phyloP scores from a whole-genome alignment of 2,329 filamentous ascomycete species.

The Dactylellina leptospora region DNA sequence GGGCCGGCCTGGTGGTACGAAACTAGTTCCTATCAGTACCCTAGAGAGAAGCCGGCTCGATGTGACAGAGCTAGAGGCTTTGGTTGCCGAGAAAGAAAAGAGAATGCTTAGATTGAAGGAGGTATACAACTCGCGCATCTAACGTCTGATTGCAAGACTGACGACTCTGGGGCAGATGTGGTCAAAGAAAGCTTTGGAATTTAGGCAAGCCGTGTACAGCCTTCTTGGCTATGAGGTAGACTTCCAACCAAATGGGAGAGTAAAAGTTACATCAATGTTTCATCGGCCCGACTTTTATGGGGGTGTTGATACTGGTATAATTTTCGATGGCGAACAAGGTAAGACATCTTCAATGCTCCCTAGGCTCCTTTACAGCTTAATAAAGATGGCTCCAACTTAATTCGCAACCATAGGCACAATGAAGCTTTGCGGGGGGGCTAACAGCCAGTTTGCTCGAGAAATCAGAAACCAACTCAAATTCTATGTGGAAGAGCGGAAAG shows the following conservation, averaged over 20 bases:
- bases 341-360: conserved; percentile 19
- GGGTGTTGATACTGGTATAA: conserved; percentile 75
- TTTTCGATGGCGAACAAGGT: conserved; percentile 61
- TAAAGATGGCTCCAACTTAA: conserved; percentile 62
- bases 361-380: conserved; percentile 62
- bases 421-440: conserved; percentile 92
- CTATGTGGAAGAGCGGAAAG: conserved; percentile 84
- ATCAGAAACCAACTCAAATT: conserved; percentile 89
- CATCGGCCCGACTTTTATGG: conserved; percentile 68
- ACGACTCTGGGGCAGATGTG: conserved; percentile 68
- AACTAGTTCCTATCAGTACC: conserved; percentile 78
- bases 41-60: conserved; percentile 79
- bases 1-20: conserved; percentile 63
- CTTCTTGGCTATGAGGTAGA: conserved; percentile 94
- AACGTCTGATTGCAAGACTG: neutral
- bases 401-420: conserved; percentile 91
- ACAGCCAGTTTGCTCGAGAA: conserved; percentile 83
- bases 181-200: conserved; percentile 88
- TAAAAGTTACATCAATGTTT: conserved; percentile 87
- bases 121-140: conserved; percentile 13
- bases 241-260: conserved; percentile 96
- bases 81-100: conserved; percentile 77
- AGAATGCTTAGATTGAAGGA: conserved; percentile 85
- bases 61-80: conserved; percentile 74
- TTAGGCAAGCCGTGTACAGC: conserved; percentile 91